Evolutionary conservation across 495 filamentous ascomycete species (phyloP).

Genomic region (Xylaria bambusicola): DNA sequence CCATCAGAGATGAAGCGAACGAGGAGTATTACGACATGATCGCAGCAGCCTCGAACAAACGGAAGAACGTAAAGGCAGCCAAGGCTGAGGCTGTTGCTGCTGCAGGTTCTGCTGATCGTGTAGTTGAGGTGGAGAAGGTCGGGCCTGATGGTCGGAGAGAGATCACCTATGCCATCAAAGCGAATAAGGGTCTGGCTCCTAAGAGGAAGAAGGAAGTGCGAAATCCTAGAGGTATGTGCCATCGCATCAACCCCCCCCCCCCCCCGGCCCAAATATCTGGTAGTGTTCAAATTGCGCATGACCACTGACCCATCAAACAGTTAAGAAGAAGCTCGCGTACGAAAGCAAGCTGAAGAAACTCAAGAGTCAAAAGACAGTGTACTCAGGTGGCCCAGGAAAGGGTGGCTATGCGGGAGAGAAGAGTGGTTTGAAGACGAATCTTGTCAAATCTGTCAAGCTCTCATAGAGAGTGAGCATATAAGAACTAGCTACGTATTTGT

Average conservation of each 20-base stretch:
- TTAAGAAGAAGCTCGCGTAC: conserved; percentile 96
- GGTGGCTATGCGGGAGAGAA: conserved; percentile 90
- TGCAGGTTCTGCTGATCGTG: conserved; percentile 51
- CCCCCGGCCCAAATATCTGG: too few relatives aligned
- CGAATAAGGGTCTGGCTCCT: conserved; percentile 93
- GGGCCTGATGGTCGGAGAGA: conserved; percentile 79
- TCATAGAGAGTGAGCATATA: conserved; percentile 33
- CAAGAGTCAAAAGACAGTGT: conserved; percentile 75
- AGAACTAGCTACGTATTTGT: background rate
- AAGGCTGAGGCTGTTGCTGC: conserved; percentile 45
- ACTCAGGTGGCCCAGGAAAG: conserved; percentile 81
- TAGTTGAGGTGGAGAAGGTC: conserved; percentile 62
- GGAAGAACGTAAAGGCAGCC: conserved; percentile 69
- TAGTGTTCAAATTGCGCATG: too few relatives aligned
- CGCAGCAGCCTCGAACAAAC: conserved; percentile 67
- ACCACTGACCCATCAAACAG: conserved; percentile 30
- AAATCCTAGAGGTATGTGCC: conserved; percentile 67
- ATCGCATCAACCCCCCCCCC: too few relatives aligned
- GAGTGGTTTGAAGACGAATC: conserved; percentile 90
- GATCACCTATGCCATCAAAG: conserved; percentile 88
- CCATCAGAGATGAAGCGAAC: conserved; percentile 62
- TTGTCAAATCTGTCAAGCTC: conserved; percentile 93
- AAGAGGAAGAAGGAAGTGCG: conserved; percentile 87
- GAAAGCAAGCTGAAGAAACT: conserved; percentile 96
- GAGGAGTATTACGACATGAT: conserved; percentile 88